Percentiles rank a stretch among this genome's conserved stretches.
Conservation (phyloP, 768 basidiomycete species). For the Russula ochroleuca region DNA sequence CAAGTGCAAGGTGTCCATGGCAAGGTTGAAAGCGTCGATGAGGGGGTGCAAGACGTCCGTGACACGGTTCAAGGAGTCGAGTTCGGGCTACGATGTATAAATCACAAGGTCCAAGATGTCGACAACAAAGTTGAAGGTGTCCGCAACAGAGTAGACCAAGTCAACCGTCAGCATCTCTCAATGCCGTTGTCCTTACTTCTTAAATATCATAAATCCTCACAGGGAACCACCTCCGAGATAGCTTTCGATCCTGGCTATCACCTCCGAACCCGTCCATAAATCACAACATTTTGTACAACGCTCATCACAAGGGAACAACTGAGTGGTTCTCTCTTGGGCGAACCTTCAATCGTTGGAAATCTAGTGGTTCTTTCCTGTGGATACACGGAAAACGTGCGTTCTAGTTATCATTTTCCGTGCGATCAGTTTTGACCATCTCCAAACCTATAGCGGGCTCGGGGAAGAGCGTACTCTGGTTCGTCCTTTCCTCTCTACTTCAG, state of each 20-base stretch:
- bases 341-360: not conserved
- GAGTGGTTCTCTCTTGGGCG: not conserved
- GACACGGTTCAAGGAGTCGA: not conserved
- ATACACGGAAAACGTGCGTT: constrained; percentile 3
- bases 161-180: not conserved
- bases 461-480: constrained; percentile 9
- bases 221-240: not conserved
- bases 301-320: not conserved
- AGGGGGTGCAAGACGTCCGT: not conserved
- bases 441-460: not conserved
- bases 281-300: not conserved
- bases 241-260: not conserved
- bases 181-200: not conserved
- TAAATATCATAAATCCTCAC: not conserved
- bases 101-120: not conserved
- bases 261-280: constrained; percentile 6
- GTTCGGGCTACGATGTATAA: not conserved
- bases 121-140: not conserved
- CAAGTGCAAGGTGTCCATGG: not conserved
- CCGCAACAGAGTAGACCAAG: not conserved
- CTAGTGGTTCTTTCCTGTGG: not conserved
- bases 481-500: not conserved
- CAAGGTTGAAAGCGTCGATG: not conserved
- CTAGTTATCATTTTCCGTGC: not conserved
- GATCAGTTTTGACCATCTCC: not conserved